Evolutionary conservation across 1,139 yeast genomes (phyloP), one percentile per base, ranked within the genome.

Genomic region (Torulaspora globosa): DNA sequence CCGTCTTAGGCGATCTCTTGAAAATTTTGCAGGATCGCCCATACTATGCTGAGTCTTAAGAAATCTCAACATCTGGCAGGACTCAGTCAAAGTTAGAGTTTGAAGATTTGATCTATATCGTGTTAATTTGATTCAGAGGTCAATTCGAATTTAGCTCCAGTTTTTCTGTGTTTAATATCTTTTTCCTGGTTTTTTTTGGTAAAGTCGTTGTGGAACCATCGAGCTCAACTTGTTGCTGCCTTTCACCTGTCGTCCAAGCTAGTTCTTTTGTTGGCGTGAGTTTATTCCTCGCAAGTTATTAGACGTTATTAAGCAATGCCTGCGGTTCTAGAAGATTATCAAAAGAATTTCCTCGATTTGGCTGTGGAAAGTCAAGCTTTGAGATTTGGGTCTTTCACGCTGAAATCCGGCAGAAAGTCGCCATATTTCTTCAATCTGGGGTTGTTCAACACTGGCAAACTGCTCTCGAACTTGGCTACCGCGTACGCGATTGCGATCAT

Each of bases 371-470:
- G 85, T 44, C 72, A 83, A 55, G 96, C 97, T 9, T 76, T 90
- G 58, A 80, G 82, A 62, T 92, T 92, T 63, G 97, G 97, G 44
- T 70, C 77, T 43, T 92, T 86, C 75, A 86, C 95, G 21, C 75
- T 92, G 65, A 92, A 92, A 68, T 84, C 95, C 2, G 97, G 97
- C 24, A 80, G 98, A 61, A 71, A 74, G 52, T 89, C 97, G n/a
- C 98, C 98, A 43, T 92, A 92, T 70, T 92, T 92, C 65, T 92
- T 92, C 79, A 92, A 92, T 73, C 72, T 90, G 70, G 98, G 98
- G 11, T 75, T 83, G 50, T 88, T 90, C 77, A 80, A 78, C 68
- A 80, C 89, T 11, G 97, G 96, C 33, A 77, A 77, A 56, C 76
- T 85, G 52, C 73, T 92, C 53, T 80, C 89, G 14, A 79, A 81